Evolutionary conservation across 495 filamentous ascomycete genomes (phyloP).

Genomic region (Aspergillus mulundensis): DNA sequence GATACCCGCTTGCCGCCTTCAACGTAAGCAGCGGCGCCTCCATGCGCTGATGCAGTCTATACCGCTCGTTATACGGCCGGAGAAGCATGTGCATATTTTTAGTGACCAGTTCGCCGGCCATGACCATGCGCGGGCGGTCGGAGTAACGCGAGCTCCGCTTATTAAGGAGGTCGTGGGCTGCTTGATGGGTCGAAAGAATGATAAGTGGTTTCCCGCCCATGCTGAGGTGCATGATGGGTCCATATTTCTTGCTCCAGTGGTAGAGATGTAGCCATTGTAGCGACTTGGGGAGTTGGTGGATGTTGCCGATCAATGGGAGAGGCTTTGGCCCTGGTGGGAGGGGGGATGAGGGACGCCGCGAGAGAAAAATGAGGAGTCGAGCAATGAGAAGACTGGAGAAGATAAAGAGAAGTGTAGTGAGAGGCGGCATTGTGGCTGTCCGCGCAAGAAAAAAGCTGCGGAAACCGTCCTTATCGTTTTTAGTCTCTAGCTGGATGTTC

Average conservation of each 20-base stretch:
- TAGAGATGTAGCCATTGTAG: conserved; percentile 17
- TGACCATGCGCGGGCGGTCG: conserved; percentile 19
- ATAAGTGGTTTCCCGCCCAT: conserved; percentile 14
- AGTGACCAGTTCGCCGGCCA: conserved; percentile 18
- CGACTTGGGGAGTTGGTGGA: conserved; percentile 18
- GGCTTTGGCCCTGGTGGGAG: conserved; percentile 29
- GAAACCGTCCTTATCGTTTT: too few species aligned
- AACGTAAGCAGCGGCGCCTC: conserved; percentile 27
- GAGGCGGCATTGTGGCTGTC: too few species aligned
- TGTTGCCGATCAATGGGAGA: conserved; percentile 28
- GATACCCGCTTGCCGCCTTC: conserved; percentile 30
- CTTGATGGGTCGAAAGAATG: conserved; percentile 12
- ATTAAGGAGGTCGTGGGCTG: conserved; percentile 22
- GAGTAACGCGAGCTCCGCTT: conserved; percentile 22
- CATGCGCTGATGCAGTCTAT: conserved; percentile 36
- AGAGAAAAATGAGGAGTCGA: conserved; percentile 1
- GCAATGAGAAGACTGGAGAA: neutral
- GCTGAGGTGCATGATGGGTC: conserved; percentile 23
- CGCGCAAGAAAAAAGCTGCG: too few species aligned
- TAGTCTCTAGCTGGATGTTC: too few species aligned
- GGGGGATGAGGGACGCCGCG: neutral
- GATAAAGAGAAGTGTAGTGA: too few species aligned
- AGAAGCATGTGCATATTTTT: conserved; percentile 36
- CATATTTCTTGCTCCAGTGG: conserved; percentile 25
- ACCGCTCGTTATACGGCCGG: conserved; percentile 38